phyloP scores from a whole-genome alignment of 2,329 filamentous ascomycete genomes.

The Pseudofabraea citricarpa region DNA sequence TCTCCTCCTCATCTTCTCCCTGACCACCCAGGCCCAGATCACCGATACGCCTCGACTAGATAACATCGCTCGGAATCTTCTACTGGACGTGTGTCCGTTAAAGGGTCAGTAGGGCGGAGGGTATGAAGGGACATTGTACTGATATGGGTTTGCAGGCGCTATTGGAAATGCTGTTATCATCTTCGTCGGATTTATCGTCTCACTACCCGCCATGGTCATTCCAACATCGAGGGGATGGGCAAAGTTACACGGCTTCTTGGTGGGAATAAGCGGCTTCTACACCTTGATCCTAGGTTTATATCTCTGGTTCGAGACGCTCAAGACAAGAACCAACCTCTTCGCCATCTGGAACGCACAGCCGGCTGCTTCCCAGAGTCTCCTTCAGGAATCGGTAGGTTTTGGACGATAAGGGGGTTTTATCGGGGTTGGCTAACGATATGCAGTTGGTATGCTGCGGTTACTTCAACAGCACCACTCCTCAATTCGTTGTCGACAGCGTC shows the following conservation, averaged over 20 bases:
- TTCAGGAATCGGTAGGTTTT: conserved; percentile 62
- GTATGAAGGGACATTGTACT: not conserved
- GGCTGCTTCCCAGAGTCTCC: conserved; percentile 54
- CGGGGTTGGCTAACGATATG: conserved; percentile 14
- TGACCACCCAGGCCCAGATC: conserved; percentile 40
- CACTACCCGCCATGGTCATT: conserved; percentile 67
- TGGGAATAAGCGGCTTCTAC: conserved; percentile 57
- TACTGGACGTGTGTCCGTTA: conserved; percentile 47
- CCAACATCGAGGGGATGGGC: conserved; percentile 63
- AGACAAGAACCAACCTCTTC: conserved; percentile 57
- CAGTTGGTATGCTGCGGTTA: conserved; percentile 82
- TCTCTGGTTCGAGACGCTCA: conserved; percentile 70
- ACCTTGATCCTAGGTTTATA: conserved; percentile 61
- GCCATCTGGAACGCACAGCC: conserved; percentile 56
- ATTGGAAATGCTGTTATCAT: conserved; percentile 70
- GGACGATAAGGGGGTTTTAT: not conserved
- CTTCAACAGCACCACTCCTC: conserved; percentile 64
- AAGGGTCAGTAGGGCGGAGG: conserved; percentile 36
- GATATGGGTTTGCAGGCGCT: conserved; percentile 57
- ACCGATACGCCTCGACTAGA: conserved; percentile 35
- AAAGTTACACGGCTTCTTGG: conserved; percentile 62
- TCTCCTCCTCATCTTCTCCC: conserved; percentile 46
- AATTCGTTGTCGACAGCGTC: conserved; percentile 63
- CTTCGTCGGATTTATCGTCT: conserved; percentile 64
- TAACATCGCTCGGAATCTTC: conserved; percentile 45